Base-by-base conservation (phyloP, 495 filamentous ascomycete species). In the Xylaria telfairii region DNA sequence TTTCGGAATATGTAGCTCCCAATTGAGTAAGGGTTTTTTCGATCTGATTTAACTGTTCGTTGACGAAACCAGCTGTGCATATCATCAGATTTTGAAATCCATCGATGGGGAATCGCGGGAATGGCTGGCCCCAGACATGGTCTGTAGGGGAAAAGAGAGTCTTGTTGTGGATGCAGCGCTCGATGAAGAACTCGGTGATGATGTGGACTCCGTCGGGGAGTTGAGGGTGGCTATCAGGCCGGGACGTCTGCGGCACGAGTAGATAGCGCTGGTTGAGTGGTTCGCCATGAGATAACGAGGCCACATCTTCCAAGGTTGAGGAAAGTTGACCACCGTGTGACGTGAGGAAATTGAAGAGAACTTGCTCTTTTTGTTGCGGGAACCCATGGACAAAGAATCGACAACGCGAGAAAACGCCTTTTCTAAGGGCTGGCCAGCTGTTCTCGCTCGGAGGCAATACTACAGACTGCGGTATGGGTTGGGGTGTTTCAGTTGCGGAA, bases 151-250 rank as follows among this genome's bases (percentile, higher is more conserved):
- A 83, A 44, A 93, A 87, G 67, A 94, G 86, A 10, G 78, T 82
- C 74, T 92, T 93, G 19, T 89, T 86, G 74, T 93, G 88, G 41
- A 98, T 81, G 77, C 95, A 98, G 53, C 89, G 86, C 80, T 99
- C 96, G 46, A 98, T 84, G 90, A 95, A 99, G 86, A 95, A 96
- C 72, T 97, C 92, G 12, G 93, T 98, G 46, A 97, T 91, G 53
- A 90, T 79, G 42, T 81, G 71, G 47, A 86, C 76, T 26, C 78
- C 79, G 28, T 76, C 79, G 1, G 79, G 83, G 0, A 82, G 56
- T 3, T 39, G 51, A 7, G 84, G 83, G 24, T 83, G 82, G 19
- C 81, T 76, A 17, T 83, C 78, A 0, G 81, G 75, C 15, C 74
- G 70, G 0, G 83, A 82, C 9, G 71, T 68, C 49, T 87, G 86